Conservation (phyloP, 2,329 filamentous ascomycete genomes). For the Aspergillus ustus region DNA sequence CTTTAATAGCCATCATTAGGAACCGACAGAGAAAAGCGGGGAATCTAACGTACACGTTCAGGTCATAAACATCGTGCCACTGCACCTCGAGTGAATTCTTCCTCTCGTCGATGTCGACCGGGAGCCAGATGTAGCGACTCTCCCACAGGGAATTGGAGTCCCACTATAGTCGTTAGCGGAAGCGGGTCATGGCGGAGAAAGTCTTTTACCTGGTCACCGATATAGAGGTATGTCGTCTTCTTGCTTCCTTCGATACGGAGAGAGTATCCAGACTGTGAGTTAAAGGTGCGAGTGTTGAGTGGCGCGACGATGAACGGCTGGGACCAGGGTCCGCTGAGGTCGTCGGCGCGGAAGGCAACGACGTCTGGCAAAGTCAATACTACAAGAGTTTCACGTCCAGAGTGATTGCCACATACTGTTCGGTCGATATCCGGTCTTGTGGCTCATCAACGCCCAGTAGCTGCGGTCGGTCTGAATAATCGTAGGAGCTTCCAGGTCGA, state of each 20-base stretch:
- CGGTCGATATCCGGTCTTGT: slow-evolving; percentile 67
- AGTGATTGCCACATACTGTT: slow-evolving; percentile 47
- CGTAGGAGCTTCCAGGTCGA: slow-evolving; percentile 63
- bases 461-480: slow-evolving; percentile 65
- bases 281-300: slow-evolving; percentile 57
- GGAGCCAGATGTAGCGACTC: slow-evolving; percentile 62
- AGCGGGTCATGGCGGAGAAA: too few species aligned
- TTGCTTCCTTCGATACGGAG: slow-evolving; percentile 55
- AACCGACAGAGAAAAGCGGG: neutral
- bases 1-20: neutral
- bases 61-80: slow-evolving; percentile 63
- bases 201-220: slow-evolving; percentile 45
- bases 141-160: slow-evolving; percentile 63
- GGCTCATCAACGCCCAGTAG: slow-evolving; percentile 66
- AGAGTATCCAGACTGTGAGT: slow-evolving; percentile 58
- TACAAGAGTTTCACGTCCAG: neutral
- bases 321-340: slow-evolving; percentile 57
- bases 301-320: slow-evolving; percentile 59
- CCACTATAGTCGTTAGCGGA: slow-evolving; percentile 45
- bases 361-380: slow-evolving; percentile 46
- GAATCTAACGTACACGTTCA: slow-evolving; percentile 47
- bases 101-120: slow-evolving; percentile 57
- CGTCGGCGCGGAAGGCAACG: slow-evolving; percentile 60
- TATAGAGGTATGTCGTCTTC: slow-evolving; percentile 56
- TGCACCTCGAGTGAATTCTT: slow-evolving; percentile 56